Conservation (phyloP, 345 rosid species). For the Eucalyptus sp. region DNA sequence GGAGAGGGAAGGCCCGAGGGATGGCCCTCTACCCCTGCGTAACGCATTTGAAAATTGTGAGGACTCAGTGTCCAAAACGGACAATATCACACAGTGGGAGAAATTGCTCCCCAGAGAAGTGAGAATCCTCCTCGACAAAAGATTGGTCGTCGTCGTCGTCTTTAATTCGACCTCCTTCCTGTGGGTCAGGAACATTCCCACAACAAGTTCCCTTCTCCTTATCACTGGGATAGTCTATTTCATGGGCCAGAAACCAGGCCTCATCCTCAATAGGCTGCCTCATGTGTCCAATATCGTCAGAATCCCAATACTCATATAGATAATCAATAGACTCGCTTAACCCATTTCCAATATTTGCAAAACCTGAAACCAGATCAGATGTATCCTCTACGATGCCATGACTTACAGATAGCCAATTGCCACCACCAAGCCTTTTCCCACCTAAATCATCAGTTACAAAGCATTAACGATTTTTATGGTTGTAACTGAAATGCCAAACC, state of each 20-base stretch:
- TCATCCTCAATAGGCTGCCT: slow-evolving; percentile 98
- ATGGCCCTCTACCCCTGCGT: no score
- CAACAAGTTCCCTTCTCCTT: slow-evolving; percentile 82
- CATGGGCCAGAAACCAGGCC: slow-evolving; percentile 97
- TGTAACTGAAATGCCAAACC: neutral
- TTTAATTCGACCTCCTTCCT: slow-evolving; percentile 58
- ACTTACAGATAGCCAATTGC: slow-evolving; percentile 93
- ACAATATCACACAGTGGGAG: neutral
- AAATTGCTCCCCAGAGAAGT: slow-evolving; percentile 81
- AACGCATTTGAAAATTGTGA: no score
- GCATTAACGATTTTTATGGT: neutral
- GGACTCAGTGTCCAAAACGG: no score
- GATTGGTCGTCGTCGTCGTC: slow-evolving; percentile 90
- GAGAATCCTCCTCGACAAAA: slow-evolving; percentile 86
- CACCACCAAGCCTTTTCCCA: slow-evolving; percentile 74
- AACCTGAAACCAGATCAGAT: slow-evolving; percentile 92
- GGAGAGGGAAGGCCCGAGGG: no score
- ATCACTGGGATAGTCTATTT: slow-evolving; percentile 96
- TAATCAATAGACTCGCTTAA: slow-evolving; percentile 83
- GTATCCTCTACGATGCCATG: slow-evolving; percentile 95
- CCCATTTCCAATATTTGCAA: slow-evolving; percentile 95
- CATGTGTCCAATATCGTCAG: slow-evolving; percentile 92
- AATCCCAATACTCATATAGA: slow-evolving; percentile 92
- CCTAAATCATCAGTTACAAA: slow-evolving; percentile 28
- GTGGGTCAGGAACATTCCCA: slow-evolving; percentile 71